Conservation (phyloP, 1,284 basidiomycete genomes). For the Ceratobasidium sp. region DNA sequence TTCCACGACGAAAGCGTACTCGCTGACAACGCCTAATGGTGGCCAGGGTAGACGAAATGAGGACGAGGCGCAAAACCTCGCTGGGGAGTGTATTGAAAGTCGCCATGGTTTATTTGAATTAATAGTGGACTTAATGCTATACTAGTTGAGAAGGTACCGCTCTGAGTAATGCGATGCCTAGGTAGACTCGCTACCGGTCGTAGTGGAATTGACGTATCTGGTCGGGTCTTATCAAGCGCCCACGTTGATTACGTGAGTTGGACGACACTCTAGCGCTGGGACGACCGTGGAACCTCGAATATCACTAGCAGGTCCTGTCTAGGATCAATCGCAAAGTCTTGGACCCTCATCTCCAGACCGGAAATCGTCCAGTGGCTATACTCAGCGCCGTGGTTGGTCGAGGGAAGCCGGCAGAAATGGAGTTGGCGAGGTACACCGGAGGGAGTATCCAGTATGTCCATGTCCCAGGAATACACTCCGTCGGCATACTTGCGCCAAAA, state of each 20-base stretch:
- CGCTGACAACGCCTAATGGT: not conserved
- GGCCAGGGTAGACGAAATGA: not conserved
- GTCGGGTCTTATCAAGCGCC: no score
- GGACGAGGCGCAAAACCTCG: not conserved
- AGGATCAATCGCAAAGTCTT: not conserved
- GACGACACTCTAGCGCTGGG: no score
- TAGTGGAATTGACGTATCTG: no score
- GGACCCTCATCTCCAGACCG: not conserved
- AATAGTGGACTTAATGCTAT: no score
- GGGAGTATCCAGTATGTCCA: not conserved
- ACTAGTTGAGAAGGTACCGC: no score
- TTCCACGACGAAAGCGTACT: no score
- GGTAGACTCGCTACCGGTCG: not conserved
- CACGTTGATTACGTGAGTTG: no score
- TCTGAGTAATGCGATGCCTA: not conserved
- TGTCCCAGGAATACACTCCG: not conserved
- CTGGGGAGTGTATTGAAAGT: not conserved
- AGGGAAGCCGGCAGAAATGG: slow-evolving; percentile 8
- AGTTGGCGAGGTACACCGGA: not conserved
- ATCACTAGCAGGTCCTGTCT: not conserved
- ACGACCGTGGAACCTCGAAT: not conserved
- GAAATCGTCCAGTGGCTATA: not conserved
- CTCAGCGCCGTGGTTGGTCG: slow-evolving; percentile 2
- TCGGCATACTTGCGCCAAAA: not conserved
- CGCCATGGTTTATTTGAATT: no score